Percentiles rank a stretch among this genome's conserved stretches.
These are phyloP conservation scores for Eutrema salsugineum DNA, from an alignment of 441 rosid genomes.

Conservation along the genomic window DNA sequence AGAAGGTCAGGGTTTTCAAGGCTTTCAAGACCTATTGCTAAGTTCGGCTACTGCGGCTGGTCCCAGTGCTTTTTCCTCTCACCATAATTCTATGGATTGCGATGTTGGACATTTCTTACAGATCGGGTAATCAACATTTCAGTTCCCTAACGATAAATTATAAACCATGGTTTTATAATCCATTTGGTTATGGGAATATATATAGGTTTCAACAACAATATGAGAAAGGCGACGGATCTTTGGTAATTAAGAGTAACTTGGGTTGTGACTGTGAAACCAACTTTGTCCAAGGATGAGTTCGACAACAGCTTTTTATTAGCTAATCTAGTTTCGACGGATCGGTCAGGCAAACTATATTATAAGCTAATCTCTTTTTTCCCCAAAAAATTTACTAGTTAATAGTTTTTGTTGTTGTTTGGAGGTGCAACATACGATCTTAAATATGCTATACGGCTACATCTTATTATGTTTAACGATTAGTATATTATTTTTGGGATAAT, in stretches of 20 bases:
- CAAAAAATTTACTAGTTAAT: no score
- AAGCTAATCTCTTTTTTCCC: not conserved
- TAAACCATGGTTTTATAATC: not conserved
- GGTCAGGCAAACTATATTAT: not conserved
- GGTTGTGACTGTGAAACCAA: slow-evolving; percentile 42
- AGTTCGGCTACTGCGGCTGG: slow-evolving; percentile 29
- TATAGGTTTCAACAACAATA: slow-evolving; percentile 46
- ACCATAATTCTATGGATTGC: slow-evolving; percentile 42
- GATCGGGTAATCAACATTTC: slow-evolving; percentile 45
- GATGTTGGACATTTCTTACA: slow-evolving; percentile 54
- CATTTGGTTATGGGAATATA: not conserved
- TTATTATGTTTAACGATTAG: not conserved
- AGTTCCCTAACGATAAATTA: not conserved
- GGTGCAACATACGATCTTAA: not conserved
- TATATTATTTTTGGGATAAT: not conserved
- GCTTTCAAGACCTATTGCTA: slow-evolving; percentile 47
- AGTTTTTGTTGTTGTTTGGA: not conserved
- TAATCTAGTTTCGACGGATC: not conserved
- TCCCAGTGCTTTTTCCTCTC: slow-evolving; percentile 36
- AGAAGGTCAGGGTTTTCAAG: slow-evolving; percentile 50
- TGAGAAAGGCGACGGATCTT: slow-evolving; percentile 49
- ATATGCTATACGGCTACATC: not conserved
- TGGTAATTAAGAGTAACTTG: slow-evolving; percentile 37
- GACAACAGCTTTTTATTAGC: slow-evolving; percentile 23
- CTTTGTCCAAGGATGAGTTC: slow-evolving; percentile 62